Conservation (phyloP, 1,284 basidiomycete genomes). For the Puccinia horiana region DNA sequence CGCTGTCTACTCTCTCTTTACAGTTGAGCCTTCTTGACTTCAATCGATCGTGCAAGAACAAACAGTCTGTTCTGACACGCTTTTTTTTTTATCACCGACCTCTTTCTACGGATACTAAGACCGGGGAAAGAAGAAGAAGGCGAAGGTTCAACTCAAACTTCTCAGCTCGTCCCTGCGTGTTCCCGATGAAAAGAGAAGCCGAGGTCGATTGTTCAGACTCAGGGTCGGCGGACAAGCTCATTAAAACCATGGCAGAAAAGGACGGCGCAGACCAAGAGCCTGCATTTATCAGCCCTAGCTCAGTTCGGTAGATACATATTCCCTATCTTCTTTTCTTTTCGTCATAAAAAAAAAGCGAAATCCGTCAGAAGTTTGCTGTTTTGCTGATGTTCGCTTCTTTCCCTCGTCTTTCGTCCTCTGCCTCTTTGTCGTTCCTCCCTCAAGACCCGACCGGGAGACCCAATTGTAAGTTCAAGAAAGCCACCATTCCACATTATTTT, state of each 20-base stretch:
- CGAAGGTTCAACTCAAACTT: too few relatives aligned
- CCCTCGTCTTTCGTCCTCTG: background rate
- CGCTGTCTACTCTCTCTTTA: too few relatives aligned
- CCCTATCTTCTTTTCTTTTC: background rate
- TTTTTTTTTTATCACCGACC: too few relatives aligned
- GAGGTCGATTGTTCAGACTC: background rate
- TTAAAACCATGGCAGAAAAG: background rate
- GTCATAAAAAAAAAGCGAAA: background rate
- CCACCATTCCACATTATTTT: background rate
- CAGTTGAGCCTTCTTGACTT: too few relatives aligned
- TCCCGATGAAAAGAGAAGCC: conserved; percentile 13
- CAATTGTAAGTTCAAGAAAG: conserved; percentile 22
- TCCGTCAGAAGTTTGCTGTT: background rate
- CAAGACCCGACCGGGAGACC: conserved; percentile 34
- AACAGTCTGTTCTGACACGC: too few relatives aligned
- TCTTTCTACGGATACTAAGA: too few relatives aligned
- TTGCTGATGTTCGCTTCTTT: background rate
- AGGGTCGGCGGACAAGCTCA: background rate
- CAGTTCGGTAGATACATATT: background rate
- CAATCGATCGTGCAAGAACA: too few relatives aligned
- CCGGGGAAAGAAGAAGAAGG: too few relatives aligned
- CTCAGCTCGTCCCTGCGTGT: background rate
- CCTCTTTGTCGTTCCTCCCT: background rate
- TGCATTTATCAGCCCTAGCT: background rate
- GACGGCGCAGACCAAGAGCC: background rate